Percentiles rank a stretch among this genome's conserved stretches.
Evolutionary conservation across 1,284 basidiomycete species (phyloP).

Genomic region (Cryptococcus sp.): DNA sequence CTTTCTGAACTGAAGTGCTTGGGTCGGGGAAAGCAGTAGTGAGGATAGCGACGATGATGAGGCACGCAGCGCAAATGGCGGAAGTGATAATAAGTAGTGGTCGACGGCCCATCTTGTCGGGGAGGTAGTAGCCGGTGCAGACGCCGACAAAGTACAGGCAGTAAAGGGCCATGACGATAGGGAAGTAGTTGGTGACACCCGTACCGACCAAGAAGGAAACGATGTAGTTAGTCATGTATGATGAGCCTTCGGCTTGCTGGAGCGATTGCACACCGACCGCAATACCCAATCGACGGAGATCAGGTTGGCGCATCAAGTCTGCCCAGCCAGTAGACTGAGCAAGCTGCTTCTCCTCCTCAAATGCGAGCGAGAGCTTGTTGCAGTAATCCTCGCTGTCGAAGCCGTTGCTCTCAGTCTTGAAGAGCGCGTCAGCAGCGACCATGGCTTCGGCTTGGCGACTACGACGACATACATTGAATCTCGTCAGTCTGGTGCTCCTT

Average conservation of each 20-base stretch:
- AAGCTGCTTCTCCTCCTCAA: conserved; percentile 22
- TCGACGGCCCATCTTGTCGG: conserved; percentile 27
- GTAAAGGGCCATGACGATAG: conserved; percentile 27
- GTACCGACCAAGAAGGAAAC: conserved; percentile 26
- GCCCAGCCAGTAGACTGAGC: conserved; percentile 9
- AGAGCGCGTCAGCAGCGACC: conserved; percentile 16
- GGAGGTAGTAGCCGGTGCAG: conserved; percentile 21
- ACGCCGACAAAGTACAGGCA: conserved; percentile 19
- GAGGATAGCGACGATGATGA: conserved; percentile 21
- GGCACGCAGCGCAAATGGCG: conserved; percentile 17
- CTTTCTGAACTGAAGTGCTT: conserved; percentile 16
- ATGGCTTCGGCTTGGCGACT: conserved; percentile 22
- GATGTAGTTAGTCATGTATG: conserved; percentile 30
- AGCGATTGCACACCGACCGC: conserved; percentile 28
- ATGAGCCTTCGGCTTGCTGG: conserved; percentile 28
- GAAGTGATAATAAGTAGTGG: conserved; percentile 20
- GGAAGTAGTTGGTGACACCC: conserved; percentile 26
- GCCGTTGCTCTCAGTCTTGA: conserved; percentile 15
- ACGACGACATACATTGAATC: too few relatives aligned
- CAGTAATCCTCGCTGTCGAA: conserved; percentile 24
- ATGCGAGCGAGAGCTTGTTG: conserved; percentile 23
- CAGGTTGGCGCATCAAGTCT: conserved; percentile 20
- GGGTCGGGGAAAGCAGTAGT: conserved; percentile 20
- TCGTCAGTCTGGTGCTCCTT: background rate
- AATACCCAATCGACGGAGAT: conserved; percentile 24